Conservation (phyloP, 2,329 filamentous ascomycete genomes). For the Fusarium vanettenii region DNA sequence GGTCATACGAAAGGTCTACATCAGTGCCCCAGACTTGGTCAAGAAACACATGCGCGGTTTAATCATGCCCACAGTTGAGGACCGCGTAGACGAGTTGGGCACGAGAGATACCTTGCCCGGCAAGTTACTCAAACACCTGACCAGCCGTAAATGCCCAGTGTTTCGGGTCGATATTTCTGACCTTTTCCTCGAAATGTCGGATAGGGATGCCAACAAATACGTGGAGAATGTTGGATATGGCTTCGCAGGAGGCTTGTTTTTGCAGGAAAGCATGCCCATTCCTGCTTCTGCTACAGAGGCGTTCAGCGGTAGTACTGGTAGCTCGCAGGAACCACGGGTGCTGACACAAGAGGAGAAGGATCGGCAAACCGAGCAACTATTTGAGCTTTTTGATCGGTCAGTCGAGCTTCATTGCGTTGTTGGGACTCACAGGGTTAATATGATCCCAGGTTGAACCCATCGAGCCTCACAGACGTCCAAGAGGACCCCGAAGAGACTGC, state of each 20-base stretch:
- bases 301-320: constrained; percentile 46
- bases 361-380: constrained; percentile 87
- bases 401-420: constrained; percentile 14
- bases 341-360: constrained; percentile 96
- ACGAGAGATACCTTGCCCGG: constrained; percentile 79
- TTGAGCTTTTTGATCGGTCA: constrained; percentile 89
- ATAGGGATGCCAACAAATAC: constrained; percentile 81
- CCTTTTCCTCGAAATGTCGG: constrained; percentile 88
- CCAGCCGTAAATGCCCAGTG: constrained; percentile 76
- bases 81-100: constrained; percentile 83
- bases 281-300: constrained; percentile 72
- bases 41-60: constrained; percentile 70
- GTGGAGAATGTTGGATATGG: constrained; percentile 95
- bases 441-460: constrained; percentile 69
- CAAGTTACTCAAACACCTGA: constrained; percentile 80
- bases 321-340: constrained; percentile 61
- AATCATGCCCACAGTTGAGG: constrained; percentile 81
- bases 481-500: constrained; percentile 83
- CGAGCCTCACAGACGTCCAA: constrained; percentile 76
- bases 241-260: constrained; percentile 89
- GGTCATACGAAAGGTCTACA: constrained; percentile 77
- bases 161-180: constrained; percentile 80
- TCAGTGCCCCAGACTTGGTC: constrained; percentile 72
- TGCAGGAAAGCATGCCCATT: constrained; percentile 83
- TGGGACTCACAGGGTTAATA: constrained; percentile 26